phyloP scores from a whole-genome alignment of 176 grass and related monocot species.

The Carex kokanica region DNA sequence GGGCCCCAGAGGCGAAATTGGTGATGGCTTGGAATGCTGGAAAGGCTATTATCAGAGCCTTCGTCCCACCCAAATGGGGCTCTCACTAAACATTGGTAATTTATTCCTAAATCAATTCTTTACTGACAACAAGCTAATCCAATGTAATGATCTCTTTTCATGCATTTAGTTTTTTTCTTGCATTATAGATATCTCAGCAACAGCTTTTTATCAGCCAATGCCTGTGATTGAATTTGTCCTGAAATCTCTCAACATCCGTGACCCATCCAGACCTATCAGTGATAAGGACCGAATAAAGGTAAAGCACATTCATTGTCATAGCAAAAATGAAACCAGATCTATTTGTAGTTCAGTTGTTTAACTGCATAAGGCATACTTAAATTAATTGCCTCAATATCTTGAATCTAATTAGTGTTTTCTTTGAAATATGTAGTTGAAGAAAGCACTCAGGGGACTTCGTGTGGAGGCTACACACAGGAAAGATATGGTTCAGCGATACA shows the following conservation, averaged over 20 bases:
- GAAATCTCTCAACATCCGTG: conserved; percentile 41
- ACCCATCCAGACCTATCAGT: conserved; percentile 37
- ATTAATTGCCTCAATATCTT: not conserved
- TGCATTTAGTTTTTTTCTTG: conserved; percentile 10
- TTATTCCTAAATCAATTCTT: not conserved
- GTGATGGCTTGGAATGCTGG: conserved; percentile 83
- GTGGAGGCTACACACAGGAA: conserved; percentile 62
- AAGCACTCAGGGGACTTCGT: conserved; percentile 51
- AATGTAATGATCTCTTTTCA: not conserved
- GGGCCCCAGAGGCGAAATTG: conserved; percentile 49
- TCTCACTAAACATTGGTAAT: conserved; percentile 74
- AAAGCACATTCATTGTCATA: not conserved
- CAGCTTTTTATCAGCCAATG: conserved; percentile 72
- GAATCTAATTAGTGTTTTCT: not conserved
- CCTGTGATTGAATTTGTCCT: conserved; percentile 51
- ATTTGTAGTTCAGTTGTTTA: not conserved
- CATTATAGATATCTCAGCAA: conserved; percentile 70
- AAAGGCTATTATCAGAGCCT: conserved; percentile 92
- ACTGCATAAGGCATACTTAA: not conserved
- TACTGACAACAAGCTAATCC: not conserved
- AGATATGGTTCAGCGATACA: conserved; percentile 59
- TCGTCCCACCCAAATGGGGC: conserved; percentile 78
- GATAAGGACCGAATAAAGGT: conserved; percentile 65
- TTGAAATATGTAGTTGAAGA: conserved; percentile 53
- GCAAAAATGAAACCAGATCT: not conserved